A percentile compares a stretch with the other conserved stretches of the same genome.
phyloP scores from a whole-genome alignment of 768 basidiomycete species.

The Trametopsis cervina region DNA sequence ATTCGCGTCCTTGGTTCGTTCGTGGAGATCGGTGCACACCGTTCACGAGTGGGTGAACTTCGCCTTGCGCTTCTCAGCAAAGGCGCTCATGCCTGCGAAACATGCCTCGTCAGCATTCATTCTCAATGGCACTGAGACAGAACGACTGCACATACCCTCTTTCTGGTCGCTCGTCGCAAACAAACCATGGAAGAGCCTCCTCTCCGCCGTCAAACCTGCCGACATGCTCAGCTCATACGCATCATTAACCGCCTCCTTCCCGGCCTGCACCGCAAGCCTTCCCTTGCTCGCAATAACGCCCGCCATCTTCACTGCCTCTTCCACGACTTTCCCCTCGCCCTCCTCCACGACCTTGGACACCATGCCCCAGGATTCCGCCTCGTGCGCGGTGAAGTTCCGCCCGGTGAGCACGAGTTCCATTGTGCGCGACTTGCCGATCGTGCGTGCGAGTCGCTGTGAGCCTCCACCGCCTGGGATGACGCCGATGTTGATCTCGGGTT shows the following conservation, averaged over 20 bases:
- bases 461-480: constrained; percentile 94
- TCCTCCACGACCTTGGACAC: constrained; percentile 75
- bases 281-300: constrained; percentile 77
- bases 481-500: constrained; percentile 94
- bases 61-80: constrained; percentile 88
- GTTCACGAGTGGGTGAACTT: constrained; percentile 60
- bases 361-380: constrained; percentile 85
- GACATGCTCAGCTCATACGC: constrained; percentile 77
- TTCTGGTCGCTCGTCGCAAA: constrained; percentile 96
- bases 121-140: constrained; percentile 6
- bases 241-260: constrained; percentile 91
- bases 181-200: constrained; percentile 82
- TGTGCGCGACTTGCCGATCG: constrained; percentile 86
- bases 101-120: not conserved
- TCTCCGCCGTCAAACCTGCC: constrained; percentile 83
- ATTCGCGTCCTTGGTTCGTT: no score
- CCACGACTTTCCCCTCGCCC: constrained; percentile 72
- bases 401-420: constrained; percentile 96
- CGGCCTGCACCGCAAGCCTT: constrained; percentile 74
- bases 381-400: constrained; percentile 67
- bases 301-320: constrained; percentile 80
- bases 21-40: no score
- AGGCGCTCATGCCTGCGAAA: constrained; percentile 84
- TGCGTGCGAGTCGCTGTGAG: constrained; percentile 80
- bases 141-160: constrained; percentile 69